Conservation (phyloP, 768 basidiomycete species). For the Suillus americanus region DNA sequence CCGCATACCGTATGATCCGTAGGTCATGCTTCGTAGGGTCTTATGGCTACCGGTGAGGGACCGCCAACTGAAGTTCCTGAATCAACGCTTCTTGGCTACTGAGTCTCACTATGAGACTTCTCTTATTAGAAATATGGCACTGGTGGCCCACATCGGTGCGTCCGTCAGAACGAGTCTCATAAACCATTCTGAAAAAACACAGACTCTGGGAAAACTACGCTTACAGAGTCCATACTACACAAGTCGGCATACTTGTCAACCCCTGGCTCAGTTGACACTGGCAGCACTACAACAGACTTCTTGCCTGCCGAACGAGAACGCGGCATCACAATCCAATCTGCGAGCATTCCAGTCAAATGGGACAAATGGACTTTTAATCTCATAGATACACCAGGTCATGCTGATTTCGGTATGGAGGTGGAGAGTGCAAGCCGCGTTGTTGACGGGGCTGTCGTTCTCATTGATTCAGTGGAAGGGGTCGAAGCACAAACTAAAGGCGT, state of each 20-base stretch:
- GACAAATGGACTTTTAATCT: slow-evolving; percentile 83
- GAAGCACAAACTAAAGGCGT: slow-evolving; percentile 90
- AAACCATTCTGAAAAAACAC: background rate
- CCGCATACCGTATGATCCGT: background rate
- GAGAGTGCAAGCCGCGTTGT: slow-evolving; percentile 90
- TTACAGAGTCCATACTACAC: slow-evolving; percentile 84
- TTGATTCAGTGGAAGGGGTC: slow-evolving; percentile 90
- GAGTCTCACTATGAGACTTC: slow-evolving; percentile 32
- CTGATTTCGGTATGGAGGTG: slow-evolving; percentile 96
- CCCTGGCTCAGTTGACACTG: slow-evolving; percentile 84
- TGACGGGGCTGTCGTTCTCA: slow-evolving; percentile 84
- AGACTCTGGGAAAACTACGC: slow-evolving; percentile 90
- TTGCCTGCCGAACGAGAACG: slow-evolving; percentile 86
- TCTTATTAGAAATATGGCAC: slow-evolving; percentile 72
- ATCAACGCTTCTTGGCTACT: slow-evolving; percentile 23
- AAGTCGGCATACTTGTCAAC: slow-evolving; percentile 69
- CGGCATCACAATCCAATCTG: slow-evolving; percentile 91
- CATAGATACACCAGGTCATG: slow-evolving; percentile 90
- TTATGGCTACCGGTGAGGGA: background rate
- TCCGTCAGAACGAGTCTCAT: background rate
- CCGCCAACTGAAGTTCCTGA: background rate
- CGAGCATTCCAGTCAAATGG: slow-evolving; percentile 88
- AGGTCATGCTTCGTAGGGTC: slow-evolving; percentile 21
- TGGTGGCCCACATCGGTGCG: slow-evolving; percentile 88
- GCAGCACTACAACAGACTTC: slow-evolving; percentile 90